phyloP scores from a whole-genome alignment of 2,329 filamentous ascomycete genomes.

The Epicoccum sorghinum region DNA sequence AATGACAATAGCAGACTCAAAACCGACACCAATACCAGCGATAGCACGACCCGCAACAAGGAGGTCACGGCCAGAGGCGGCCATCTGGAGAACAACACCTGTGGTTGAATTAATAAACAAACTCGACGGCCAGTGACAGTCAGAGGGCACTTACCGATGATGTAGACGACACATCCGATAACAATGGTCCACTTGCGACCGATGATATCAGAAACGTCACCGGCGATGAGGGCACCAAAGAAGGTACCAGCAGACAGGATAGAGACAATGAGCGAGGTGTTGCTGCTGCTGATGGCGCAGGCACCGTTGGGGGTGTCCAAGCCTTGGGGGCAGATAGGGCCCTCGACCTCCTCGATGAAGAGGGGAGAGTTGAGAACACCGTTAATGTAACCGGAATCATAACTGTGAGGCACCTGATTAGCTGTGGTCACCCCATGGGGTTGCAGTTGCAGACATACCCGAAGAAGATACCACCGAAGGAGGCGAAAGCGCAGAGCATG shows the following conservation, averaged over 20 bases:
- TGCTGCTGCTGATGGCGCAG: constrained; percentile 15
- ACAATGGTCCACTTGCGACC: constrained; percentile 68
- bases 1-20: constrained; percentile 53
- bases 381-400: constrained; percentile 25
- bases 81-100: constrained; percentile 19
- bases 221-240: constrained; percentile 71
- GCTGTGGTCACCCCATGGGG: constrained; percentile 54
- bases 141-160: constrained; percentile 29
- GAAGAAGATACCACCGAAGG: constrained; percentile 46
- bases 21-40: constrained; percentile 39
- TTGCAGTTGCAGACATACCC: constrained; percentile 18
- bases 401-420: constrained; percentile 1
- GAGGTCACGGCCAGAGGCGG: constrained; percentile 12
- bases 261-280: constrained; percentile 65
- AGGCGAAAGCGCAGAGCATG: constrained; percentile 46
- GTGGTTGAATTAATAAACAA: constrained; percentile 17
- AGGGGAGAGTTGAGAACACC: constrained; percentile 23
- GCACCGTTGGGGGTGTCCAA: constrained; percentile 42
- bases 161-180: constrained; percentile 28
- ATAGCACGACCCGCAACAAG: constrained; percentile 36
- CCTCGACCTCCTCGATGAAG: constrained; percentile 18
- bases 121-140: neutral
- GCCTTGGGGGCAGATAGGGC: constrained; percentile 8
- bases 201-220: constrained; percentile 66
- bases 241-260: constrained; percentile 82